Evolutionary conservation across 176 grass and related monocot genomes (phyloP).

Genomic region (Juncus effusus): DNA sequence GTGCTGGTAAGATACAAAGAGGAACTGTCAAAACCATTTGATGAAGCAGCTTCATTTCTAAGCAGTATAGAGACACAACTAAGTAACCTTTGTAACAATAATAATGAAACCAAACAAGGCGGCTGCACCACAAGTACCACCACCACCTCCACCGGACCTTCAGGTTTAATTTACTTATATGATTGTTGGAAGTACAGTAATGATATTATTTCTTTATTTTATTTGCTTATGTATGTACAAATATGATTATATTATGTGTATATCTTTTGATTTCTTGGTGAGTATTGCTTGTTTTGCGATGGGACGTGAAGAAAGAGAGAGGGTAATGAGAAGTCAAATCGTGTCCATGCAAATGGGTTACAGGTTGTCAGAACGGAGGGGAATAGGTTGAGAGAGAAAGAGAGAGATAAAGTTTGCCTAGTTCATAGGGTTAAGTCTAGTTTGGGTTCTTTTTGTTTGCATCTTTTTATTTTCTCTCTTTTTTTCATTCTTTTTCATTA

Average conservation of each 20-base stretch:
- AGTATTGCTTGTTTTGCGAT: not conserved
- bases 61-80: constrained; percentile 79
- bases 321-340: constrained; percentile 48
- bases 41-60: constrained; percentile 88
- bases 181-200: not conserved
- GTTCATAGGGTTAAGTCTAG: constrained; percentile 14
- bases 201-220: not conserved
- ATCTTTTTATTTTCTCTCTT: not conserved
- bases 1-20: constrained; percentile 78
- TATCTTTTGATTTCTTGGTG: not conserved
- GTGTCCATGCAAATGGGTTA: constrained; percentile 57
- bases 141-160: constrained; percentile 19
- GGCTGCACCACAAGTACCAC: constrained; percentile 21
- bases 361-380: constrained; percentile 43
- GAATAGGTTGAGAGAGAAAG: constrained; percentile 12
- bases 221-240: constrained; percentile 1
- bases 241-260: too few species aligned
- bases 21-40: constrained; percentile 79
- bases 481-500: not conserved
- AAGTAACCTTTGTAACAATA: constrained; percentile 52
- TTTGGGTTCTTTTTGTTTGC: not conserved
- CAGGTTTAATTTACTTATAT: not conserved
- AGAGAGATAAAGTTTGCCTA: constrained; percentile 3
- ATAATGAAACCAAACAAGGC: constrained; percentile 22
- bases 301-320: constrained; percentile 22